Evolutionary conservation across 1,284 basidiomycete genomes (phyloP).

Genomic region (Takashimella tepidaria): DNA sequence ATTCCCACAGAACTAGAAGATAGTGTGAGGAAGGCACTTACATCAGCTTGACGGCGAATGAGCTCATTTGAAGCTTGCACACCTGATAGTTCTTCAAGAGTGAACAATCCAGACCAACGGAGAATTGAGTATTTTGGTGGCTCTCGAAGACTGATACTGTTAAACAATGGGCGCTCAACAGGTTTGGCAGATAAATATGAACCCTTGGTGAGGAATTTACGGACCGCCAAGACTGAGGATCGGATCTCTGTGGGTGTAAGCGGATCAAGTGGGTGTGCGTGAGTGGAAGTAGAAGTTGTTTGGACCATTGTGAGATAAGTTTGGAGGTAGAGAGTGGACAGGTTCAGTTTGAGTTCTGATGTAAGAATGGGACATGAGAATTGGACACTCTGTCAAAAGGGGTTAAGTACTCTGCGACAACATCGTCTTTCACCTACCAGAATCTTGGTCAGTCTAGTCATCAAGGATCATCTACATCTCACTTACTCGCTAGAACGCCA

Average conservation of each 20-base stretch:
- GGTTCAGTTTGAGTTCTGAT: too few species aligned
- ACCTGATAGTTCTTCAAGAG: slow-evolving; percentile 29
- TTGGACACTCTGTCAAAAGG: too few species aligned
- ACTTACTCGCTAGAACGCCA: too few species aligned
- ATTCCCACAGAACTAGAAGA: neutral
- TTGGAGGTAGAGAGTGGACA: too few species aligned
- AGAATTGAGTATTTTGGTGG: slow-evolving; percentile 43
- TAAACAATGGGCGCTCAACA: slow-evolving; percentile 34
- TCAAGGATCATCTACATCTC: too few species aligned
- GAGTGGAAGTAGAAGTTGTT: neutral
- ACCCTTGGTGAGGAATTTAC: slow-evolving; percentile 26
- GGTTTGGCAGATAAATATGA: slow-evolving; percentile 17
- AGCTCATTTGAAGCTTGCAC: slow-evolving; percentile 11
- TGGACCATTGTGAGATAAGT: neutral
- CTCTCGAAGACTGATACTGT: slow-evolving; percentile 43
- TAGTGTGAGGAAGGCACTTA: too few species aligned
- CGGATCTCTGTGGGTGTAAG: slow-evolving; percentile 44
- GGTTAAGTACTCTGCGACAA: too few species aligned
- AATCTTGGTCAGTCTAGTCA: too few species aligned
- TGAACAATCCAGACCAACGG: slow-evolving; percentile 38
- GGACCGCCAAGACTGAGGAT: slow-evolving; percentile 34
- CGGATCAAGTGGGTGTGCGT: slow-evolving; percentile 49
- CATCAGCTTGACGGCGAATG: slow-evolving; percentile 38
- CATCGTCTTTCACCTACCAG: too few species aligned
- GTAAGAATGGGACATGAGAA: too few species aligned